Evolutionary conservation across 164 flowering plant genomes (phyloP).

Genomic region (Vitis riparia): DNA sequence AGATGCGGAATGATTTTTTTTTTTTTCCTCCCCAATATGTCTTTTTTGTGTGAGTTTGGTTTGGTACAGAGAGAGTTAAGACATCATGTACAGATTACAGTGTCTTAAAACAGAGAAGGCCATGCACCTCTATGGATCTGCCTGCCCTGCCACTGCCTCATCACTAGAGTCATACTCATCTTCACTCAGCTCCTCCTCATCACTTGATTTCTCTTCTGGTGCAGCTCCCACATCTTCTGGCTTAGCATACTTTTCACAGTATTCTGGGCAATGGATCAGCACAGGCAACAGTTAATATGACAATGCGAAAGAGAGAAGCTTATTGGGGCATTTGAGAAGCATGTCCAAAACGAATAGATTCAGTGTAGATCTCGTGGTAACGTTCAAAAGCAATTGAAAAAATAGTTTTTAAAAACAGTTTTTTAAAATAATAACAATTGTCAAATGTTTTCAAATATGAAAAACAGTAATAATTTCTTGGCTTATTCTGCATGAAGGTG

Average conservation of each 20-base stretch:
- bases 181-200: conserved; percentile 65
- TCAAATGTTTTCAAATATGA: too few species aligned
- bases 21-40: conserved; percentile 12
- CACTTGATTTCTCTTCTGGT: conserved; percentile 39
- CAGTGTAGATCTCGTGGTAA: too few species aligned
- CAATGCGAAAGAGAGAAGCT: not conserved
- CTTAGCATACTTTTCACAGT: conserved; percentile 57
- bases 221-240: conserved; percentile 47
- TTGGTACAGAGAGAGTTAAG: conserved; percentile 12
- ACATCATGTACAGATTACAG: conserved; percentile 39
- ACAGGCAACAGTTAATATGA: not conserved
- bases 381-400: too few species aligned
- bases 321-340: not conserved
- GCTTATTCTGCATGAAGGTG: too few species aligned
- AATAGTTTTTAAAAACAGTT: too few species aligned
- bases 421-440: too few species aligned
- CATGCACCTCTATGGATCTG: conserved; percentile 35
- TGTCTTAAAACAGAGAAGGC: not conserved
- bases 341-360: not conserved
- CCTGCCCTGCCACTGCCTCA: conserved; percentile 43
- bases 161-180: conserved; percentile 58
- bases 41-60: conserved; percentile 8
- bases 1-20: conserved; percentile 4
- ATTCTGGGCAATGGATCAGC: conserved; percentile 34
- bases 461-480: too few species aligned